These are phyloP conservation scores for Neurospora sp. DNA, from an alignment of 495 filamentous ascomycete species.

Conservation along the genomic window DNA sequence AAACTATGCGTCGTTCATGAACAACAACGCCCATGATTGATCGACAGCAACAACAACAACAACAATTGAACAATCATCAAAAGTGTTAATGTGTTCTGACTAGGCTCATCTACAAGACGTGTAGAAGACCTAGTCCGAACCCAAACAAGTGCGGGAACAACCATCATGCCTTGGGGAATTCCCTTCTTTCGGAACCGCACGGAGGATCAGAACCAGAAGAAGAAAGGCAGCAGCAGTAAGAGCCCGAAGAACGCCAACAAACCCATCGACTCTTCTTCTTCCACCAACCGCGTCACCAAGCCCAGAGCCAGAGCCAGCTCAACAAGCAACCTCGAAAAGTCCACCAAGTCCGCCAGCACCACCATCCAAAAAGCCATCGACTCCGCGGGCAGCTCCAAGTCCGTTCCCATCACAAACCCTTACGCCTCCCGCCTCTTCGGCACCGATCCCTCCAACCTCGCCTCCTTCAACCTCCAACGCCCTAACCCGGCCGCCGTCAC, in stretches of 20 bases:
- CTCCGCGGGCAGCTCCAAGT: background rate
- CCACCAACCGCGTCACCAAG: background rate
- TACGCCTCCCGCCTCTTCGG: background rate
- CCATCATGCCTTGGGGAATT: background rate
- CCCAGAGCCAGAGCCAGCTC: background rate
- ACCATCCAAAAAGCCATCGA: background rate
- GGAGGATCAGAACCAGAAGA: background rate
- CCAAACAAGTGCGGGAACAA: background rate
- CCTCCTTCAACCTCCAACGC: background rate
- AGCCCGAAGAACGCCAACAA: background rate
- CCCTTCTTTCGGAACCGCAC: background rate
- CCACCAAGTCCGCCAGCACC: background rate
- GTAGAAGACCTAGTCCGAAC: background rate
- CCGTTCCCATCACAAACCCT: background rate
- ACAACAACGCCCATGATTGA: background rate
- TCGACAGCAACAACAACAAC: background rate
- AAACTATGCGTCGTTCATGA: background rate
- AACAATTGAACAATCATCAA: background rate
- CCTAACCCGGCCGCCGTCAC: background rate
- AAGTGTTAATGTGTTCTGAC: no score
- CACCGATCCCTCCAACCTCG: background rate
- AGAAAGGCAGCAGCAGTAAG: background rate
- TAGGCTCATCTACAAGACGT: background rate
- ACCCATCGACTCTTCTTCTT: background rate
- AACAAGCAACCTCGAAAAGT: background rate